phyloP scores from a whole-genome alignment of 2,329 filamentous ascomycete species.

The Fusarium marasasianum region DNA sequence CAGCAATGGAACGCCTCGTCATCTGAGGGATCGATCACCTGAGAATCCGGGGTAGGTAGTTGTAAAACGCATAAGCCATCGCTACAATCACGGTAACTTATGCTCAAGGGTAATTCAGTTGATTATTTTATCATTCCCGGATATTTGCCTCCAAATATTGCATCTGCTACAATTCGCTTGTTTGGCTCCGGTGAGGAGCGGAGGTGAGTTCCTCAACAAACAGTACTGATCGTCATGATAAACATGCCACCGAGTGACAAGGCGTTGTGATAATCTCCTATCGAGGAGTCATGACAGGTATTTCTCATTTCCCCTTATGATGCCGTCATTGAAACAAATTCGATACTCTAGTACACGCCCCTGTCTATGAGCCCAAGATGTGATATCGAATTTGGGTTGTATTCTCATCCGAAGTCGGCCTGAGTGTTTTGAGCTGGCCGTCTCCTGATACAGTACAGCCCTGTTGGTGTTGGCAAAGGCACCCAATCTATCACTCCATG shows the following conservation, averaged over 20 bases:
- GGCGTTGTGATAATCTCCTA: conserved; percentile 1
- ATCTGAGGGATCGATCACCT: conserved; percentile 18
- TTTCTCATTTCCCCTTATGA: background rate
- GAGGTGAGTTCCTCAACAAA: background rate
- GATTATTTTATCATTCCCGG: background rate
- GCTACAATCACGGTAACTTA: background rate
- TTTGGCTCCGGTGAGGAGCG: background rate
- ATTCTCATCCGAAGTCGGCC: conserved; percentile 7
- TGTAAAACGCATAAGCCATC: conserved; percentile 5
- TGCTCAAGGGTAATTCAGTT: background rate
- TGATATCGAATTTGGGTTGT: background rate
- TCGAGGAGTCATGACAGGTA: conserved; percentile 13
- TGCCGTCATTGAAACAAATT: conserved; percentile 22
- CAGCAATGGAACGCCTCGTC: conserved; percentile 25
- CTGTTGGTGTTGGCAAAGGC: background rate
- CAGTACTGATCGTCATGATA: background rate
- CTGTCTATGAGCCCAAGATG: background rate
- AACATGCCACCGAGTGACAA: conserved; percentile 10
- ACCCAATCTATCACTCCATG: conserved; percentile 17
- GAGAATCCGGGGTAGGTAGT: conserved; percentile 8
- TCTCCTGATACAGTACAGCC: conserved; percentile 19
- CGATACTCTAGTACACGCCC: conserved; percentile 2
- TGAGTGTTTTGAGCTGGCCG: background rate
- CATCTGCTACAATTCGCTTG: background rate
- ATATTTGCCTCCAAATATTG: background rate